Conservation (phyloP, 192 early-diverging fungal genomes). For the Podila epigama region DNA sequence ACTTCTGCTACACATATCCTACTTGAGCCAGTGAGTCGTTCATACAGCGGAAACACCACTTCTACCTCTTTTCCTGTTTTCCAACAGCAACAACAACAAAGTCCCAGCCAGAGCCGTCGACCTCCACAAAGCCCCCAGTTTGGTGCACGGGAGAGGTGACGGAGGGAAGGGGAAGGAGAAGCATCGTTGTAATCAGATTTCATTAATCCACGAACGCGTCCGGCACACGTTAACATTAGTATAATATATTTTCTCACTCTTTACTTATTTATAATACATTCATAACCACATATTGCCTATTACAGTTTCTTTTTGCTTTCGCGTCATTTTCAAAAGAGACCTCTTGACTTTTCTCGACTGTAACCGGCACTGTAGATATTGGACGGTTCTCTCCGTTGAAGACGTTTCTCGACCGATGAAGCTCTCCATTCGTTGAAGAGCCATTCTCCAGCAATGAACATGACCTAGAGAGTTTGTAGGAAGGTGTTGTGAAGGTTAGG, state of each 20-base stretch:
- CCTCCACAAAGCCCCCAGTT: not conserved
- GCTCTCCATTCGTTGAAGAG: constrained; percentile 12
- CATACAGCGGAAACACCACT: not conserved
- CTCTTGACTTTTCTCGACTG: no score
- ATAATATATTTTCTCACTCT: no score
- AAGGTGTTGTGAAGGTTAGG: not conserved
- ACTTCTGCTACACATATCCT: not conserved
- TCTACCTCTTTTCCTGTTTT: no score
- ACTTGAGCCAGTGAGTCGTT: not conserved
- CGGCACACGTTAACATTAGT: no score
- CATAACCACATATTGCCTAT: no score
- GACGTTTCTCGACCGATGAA: constrained; percentile 12
- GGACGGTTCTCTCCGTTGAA: not conserved
- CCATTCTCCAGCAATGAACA: constrained; percentile 18
- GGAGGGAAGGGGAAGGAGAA: no score
- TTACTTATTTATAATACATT: no score
- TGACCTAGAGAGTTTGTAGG: not conserved
- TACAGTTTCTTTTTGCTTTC: no score
- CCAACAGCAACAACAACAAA: no score
- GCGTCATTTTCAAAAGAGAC: no score
- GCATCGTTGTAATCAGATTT: no score
- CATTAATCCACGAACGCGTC: no score
- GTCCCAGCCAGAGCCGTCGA: not conserved
- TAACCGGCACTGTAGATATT: not conserved
- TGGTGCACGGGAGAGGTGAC: not conserved